These are phyloP conservation scores for Pelagomonas calceolata DNA, from an alignment of 108 stramenopile genomes.

Conservation along the genomic window DNA sequence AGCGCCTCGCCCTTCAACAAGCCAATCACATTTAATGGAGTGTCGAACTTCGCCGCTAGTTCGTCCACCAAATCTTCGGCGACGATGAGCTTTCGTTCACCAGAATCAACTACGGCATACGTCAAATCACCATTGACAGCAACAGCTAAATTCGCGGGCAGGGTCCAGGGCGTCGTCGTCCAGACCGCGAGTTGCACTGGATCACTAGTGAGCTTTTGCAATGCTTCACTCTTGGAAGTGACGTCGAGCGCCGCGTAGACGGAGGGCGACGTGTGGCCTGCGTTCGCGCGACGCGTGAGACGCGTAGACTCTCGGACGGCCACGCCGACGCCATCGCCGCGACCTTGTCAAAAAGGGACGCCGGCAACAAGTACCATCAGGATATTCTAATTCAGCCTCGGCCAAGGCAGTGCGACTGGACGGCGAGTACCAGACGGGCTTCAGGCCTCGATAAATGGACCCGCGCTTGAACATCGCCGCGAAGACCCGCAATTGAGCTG, in stretches of 20 bases:
- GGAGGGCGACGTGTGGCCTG: slow-evolving; percentile 73
- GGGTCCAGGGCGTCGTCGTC: slow-evolving; percentile 99
- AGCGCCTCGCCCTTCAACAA: slow-evolving; percentile 38
- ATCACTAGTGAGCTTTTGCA: slow-evolving; percentile 64
- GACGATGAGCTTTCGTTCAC: slow-evolving; percentile 57
- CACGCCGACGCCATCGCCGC: too few relatives aligned
- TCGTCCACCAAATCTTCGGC: slow-evolving; percentile 59
- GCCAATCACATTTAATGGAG: not conserved
- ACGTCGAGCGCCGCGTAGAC: slow-evolving; percentile 84
- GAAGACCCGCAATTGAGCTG: slow-evolving; percentile 87
- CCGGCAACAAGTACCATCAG: too few relatives aligned
- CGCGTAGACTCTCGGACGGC: too few relatives aligned
- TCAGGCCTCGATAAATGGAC: slow-evolving; percentile 86
- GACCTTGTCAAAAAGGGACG: slow-evolving; percentile 21
- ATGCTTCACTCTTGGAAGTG: slow-evolving; percentile 43
- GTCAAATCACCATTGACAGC: slow-evolving; percentile 77
- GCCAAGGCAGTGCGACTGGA: slow-evolving; percentile 88
- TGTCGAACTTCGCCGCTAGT: slow-evolving; percentile 45
- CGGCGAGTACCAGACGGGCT: slow-evolving; percentile 97
- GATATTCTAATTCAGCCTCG: slow-evolving; percentile 96
- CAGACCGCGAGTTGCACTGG: too few relatives aligned
- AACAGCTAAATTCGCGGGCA: slow-evolving; percentile 90
- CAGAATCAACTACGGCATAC: slow-evolving; percentile 73
- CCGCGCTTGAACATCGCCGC: slow-evolving; percentile 89
- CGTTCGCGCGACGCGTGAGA: too few relatives aligned